Conservation (phyloP, 306 rosid genomes). For the Citrullus amarus region DNA sequence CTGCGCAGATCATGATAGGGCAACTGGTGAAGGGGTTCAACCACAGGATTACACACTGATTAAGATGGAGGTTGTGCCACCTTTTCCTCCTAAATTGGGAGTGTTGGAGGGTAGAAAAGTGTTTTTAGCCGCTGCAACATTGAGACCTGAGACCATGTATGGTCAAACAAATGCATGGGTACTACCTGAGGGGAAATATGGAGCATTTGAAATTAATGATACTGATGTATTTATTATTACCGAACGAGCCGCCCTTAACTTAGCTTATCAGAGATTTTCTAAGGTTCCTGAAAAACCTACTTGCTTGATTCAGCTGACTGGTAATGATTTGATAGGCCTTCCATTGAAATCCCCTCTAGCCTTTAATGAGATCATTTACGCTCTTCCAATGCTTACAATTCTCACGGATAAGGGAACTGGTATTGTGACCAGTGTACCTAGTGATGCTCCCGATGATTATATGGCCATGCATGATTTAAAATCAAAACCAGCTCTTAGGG, state of each 20-base stretch:
- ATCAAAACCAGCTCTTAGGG: slow-evolving; percentile 61
- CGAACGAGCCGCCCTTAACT: slow-evolving; percentile 72
- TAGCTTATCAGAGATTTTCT: slow-evolving; percentile 73
- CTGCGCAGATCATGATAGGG: slow-evolving; percentile 95
- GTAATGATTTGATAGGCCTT: slow-evolving; percentile 85
- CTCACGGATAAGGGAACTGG: slow-evolving; percentile 95
- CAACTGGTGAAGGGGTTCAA: slow-evolving; percentile 91
- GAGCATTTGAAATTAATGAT: slow-evolving; percentile 77
- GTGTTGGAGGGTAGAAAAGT: slow-evolving; percentile 65
- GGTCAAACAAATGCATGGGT: slow-evolving; percentile 99
- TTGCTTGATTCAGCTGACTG: slow-evolving; percentile 64
- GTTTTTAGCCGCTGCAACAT: slow-evolving; percentile 77
- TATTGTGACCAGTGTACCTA: slow-evolving; percentile 88
- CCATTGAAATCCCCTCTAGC: slow-evolving; percentile 77
- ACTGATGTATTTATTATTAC: slow-evolving; percentile 62
- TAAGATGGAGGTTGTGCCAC: slow-evolving; percentile 71
- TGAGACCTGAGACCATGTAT: slow-evolving; percentile 97
- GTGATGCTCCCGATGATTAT: slow-evolving; percentile 95
- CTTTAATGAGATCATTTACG: slow-evolving; percentile 55
- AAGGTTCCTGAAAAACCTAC: slow-evolving; percentile 57
- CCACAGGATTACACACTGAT: slow-evolving; percentile 88
- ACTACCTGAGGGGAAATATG: slow-evolving; percentile 83
- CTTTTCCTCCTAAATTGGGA: slow-evolving; percentile 55
- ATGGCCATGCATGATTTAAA: slow-evolving; percentile 86
- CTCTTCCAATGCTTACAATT: slow-evolving; percentile 90